Evolutionary conservation across 225 moss, liverwort and hornwort species (phyloP).

Genomic region (Physcomitrium patens): DNA sequence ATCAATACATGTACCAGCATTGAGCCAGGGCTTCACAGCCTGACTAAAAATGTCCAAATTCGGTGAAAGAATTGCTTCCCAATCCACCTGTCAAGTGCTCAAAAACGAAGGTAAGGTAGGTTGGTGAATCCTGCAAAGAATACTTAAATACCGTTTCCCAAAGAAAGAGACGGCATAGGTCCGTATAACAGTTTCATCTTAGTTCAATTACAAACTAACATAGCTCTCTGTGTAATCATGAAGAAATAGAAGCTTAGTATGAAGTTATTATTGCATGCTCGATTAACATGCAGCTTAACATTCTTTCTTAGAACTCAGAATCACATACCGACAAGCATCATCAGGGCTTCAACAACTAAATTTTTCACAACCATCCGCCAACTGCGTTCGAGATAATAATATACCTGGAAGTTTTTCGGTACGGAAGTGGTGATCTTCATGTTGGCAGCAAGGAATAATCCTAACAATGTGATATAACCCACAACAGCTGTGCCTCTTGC

Average conservation of each 20-base stretch:
- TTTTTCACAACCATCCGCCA: not conserved
- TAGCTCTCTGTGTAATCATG: not conserved
- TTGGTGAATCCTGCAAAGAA: not conserved
- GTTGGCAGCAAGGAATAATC: conserved; percentile 79
- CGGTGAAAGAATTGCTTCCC: conserved; percentile 82
- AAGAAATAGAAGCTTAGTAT: not conserved
- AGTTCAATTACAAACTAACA: too few species aligned
- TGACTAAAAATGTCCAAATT: conserved; percentile 46
- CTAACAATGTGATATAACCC: conserved; percentile 76
- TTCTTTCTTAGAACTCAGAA: not conserved
- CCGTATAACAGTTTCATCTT: not conserved
- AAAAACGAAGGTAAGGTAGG: conserved; percentile 24
- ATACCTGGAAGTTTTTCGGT: conserved; percentile 73
- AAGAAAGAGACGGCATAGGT: not conserved
- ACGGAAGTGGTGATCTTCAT: conserved; percentile 69
- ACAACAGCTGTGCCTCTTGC: conserved; percentile 88
- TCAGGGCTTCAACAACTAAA: not conserved
- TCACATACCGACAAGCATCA: not conserved
- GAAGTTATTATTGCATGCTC: not conserved
- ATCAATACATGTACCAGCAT: conserved; percentile 47
- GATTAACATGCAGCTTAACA: not conserved
- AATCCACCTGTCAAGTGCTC: conserved; percentile 65
- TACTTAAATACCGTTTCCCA: not conserved
- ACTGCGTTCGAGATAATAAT: not conserved
- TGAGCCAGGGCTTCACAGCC: conserved; percentile 67